Evolutionary conservation across 805 yeast genomes (phyloP), one percentile per base, ranked within the genome.

Genomic region (Ogataea neopini): DNA sequence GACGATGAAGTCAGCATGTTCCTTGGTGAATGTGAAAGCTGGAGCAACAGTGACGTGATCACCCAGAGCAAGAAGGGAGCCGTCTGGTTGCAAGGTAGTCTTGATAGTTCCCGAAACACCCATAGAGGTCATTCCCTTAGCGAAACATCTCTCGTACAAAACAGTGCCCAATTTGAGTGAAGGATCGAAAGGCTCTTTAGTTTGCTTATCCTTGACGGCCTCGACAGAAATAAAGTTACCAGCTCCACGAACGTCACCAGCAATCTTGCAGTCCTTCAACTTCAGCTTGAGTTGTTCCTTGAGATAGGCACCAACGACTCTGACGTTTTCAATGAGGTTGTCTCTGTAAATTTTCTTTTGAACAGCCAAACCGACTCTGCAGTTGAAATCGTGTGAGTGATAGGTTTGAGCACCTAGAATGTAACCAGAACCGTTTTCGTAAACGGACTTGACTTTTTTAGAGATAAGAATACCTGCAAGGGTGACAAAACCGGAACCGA

Each of bases 201-300:
- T 74, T 14, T 57, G 62, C 52, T 71, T 75, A 58, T 81, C 73
- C 57, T 77, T 72, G 49, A 80, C 84, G 43, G 79, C 68, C 62
- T 81, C 86, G 40, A 81, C 57, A 4, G 80, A 69, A 75, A 83
- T 71, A 64, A 81, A 81, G 33, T 79, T 76, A 51, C 86, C 86
- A 48, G 78, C 68, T 45, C 87, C 87, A 64, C 87, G 73, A 32
- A 81, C 74, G 54, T 81, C 82, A 49, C 84, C 86, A 18, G 72
- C 80, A 43, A 73, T 68, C 43, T 64, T 64, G 49, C 58, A 59
- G 37, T 66, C 66, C 40, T 66, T 65, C 15, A 75, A 53, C 33
- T 63, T 61, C 26, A 63, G 63, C 48, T 64, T 62, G 41, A 78
- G 62, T 52, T 60, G 63, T 14, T 54, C 56, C 50, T 71, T 78